A percentile compares a stretch with the other conserved stretches of the same genome.
These are phyloP conservation scores for Penicillium verrucosum DNA, from an alignment of 2,329 filamentous ascomycete species.

Conservation along the genomic window DNA sequence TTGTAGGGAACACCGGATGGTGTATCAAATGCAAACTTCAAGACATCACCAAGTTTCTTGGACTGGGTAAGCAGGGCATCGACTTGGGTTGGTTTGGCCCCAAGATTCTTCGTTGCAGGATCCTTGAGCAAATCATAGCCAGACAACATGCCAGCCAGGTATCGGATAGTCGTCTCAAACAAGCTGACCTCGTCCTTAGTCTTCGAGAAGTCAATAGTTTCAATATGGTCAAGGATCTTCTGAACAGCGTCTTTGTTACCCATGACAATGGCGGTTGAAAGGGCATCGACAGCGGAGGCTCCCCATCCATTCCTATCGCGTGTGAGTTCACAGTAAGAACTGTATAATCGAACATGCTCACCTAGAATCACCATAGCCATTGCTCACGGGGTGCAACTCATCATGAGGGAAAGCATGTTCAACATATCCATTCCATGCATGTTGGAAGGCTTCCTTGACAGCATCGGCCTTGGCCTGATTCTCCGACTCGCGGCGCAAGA, in stretches of 20 bases:
- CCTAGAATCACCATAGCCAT: conserved; percentile 66
- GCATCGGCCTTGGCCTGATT: conserved; percentile 50
- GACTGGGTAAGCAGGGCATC: conserved; percentile 65
- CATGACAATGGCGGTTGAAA: conserved; percentile 79
- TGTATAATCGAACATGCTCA: conserved; percentile 35
- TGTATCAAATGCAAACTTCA: conserved; percentile 77
- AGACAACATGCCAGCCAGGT: conserved; percentile 75
- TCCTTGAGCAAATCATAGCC: conserved; percentile 67
- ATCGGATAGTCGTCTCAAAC: conserved; percentile 89
- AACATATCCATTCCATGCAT: conserved; percentile 71
- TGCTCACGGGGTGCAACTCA: conserved; percentile 66
- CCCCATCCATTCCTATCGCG: conserved; percentile 73
- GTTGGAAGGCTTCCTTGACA: conserved; percentile 66
- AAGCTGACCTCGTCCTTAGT: conserved; percentile 65
- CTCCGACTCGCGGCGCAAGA: conserved; percentile 8
- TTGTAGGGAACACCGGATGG: conserved; percentile 72
- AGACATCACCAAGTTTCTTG: conserved; percentile 63
- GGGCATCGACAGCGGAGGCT: conserved; percentile 74
- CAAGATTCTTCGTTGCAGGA: conserved; percentile 53
- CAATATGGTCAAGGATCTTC: conserved; percentile 68
- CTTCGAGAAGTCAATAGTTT: conserved; percentile 66
- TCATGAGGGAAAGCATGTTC: conserved; percentile 74
- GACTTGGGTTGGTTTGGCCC: conserved; percentile 49
- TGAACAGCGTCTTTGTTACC: conserved; percentile 63
- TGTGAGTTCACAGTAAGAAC: background rate